Base-by-base conservation (phyloP, 2,329 filamentous ascomycete species). In the Aureobasidium sp. region DNA sequence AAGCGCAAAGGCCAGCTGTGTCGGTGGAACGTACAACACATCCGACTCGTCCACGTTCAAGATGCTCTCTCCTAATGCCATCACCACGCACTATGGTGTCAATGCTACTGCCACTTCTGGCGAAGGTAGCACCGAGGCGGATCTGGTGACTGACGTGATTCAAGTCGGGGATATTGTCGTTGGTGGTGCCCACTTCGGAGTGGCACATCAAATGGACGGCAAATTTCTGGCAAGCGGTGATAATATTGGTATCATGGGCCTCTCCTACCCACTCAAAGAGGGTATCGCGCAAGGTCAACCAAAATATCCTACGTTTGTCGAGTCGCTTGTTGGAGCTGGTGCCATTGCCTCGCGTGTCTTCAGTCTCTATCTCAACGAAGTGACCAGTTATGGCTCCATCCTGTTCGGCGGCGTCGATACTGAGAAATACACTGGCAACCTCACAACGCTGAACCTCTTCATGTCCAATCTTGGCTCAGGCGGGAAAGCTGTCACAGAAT, bases 331-430 rank as follows among this genome's bases (percentile, higher is more conserved):
- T 27, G 64, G 67, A 42, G 65, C 70, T 11, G 69, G 69, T 11
- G 68, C 69, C 15, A 73, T 72, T 59, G 68, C 69, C 47, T 68
- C 65, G 41, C 64, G 71, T 9, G 59, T 72, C 20, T 74, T 71
- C 63, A 71, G 68, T 29, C 59, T 74, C 25, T 73, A 65, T 61
- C 64, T 74, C 53, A 73, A 73, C 56, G 67, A 69, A 25, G 63
- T 67, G 14, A 63, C 61, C 62, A 60, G 63, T 37, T 64, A 68
- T 9, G 72, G 72, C 25, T 68, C 67, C 15, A 70, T 74, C 44
- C 67, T 74, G 22, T 73, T 74, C 53, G 72, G 72, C n/a, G 72
- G 72, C 9, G 68, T 73, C 39, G 72, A 74, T 61, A 71, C 64
- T 1, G 64, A 65, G 27, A 70, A 70, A 44, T 72, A 69, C 58